phyloP scores from a whole-genome alignment of 495 filamentous ascomycete genomes.

The Penicillium coffeae region DNA sequence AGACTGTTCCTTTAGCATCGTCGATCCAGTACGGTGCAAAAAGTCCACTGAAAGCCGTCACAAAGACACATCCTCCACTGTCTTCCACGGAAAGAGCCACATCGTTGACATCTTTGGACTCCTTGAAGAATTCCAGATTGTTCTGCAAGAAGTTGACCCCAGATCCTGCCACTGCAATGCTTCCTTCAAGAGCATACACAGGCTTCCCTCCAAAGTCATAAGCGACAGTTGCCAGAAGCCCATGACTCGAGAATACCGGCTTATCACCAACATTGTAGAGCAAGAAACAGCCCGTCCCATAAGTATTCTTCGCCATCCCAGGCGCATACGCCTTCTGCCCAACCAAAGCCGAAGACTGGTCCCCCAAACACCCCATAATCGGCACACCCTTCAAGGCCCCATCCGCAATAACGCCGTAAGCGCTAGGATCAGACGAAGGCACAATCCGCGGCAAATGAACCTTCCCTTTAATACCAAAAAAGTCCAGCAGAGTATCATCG shows the following conservation, averaged over 20 bases:
- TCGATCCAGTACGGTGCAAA: slow-evolving; percentile 99
- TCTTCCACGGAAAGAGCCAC: slow-evolving; percentile 77
- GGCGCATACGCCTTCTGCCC: slow-evolving; percentile 88
- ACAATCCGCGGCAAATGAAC: slow-evolving; percentile 80
- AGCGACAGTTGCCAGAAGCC: slow-evolving; percentile 86
- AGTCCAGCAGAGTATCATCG: slow-evolving; percentile 73
- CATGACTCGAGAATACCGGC: slow-evolving; percentile 86
- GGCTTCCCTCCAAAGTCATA: slow-evolving; percentile 68
- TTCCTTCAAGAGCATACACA: slow-evolving; percentile 89
- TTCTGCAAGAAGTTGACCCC: slow-evolving; percentile 87
- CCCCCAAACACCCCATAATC: slow-evolving; percentile 85
- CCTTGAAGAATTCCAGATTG: slow-evolving; percentile 75
- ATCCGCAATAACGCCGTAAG: slow-evolving; percentile 64
- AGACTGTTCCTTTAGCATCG: slow-evolving; percentile 87
- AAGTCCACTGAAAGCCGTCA: slow-evolving; percentile 92
- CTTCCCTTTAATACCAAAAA: slow-evolving; percentile 72
- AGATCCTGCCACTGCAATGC: slow-evolving; percentile 87
- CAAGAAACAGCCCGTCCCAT: slow-evolving; percentile 93
- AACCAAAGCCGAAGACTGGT: slow-evolving; percentile 90
- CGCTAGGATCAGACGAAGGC: slow-evolving; percentile 70
- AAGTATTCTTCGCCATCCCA: slow-evolving; percentile 92
- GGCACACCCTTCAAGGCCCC: slow-evolving; percentile 65
- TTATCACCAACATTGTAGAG: slow-evolving; percentile 89
- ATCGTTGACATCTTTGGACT: slow-evolving; percentile 73
- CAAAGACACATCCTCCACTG: slow-evolving; percentile 89